Conservation (phyloP, 2,329 filamentous ascomycete genomes). For the Fusarium secorum region DNA sequence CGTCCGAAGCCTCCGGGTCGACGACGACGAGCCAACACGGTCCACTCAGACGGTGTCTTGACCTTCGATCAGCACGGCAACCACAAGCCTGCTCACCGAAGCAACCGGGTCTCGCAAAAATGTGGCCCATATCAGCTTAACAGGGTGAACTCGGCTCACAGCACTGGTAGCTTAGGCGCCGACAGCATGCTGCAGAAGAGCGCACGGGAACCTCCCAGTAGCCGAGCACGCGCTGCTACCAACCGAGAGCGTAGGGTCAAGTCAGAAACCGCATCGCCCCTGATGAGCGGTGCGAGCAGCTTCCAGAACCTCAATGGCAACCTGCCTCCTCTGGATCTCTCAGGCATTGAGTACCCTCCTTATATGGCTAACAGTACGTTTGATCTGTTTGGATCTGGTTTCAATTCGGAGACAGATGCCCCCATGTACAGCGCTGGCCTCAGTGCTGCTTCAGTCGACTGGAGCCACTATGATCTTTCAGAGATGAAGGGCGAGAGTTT, state of each 20-base stretch:
- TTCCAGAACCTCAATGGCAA: conserved; percentile 62
- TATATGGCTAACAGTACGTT: conserved; percentile 58
- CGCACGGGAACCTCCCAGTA: conserved; percentile 47
- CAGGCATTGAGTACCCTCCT: conserved; percentile 60
- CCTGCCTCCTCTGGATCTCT: conserved; percentile 66
- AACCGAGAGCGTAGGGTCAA: conserved; percentile 62
- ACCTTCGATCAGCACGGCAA: conserved; percentile 70
- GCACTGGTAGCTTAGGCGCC: conserved; percentile 57
- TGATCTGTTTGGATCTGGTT: conserved; percentile 60
- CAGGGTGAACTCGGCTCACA: conserved; percentile 65
- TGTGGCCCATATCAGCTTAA: conserved; percentile 68
- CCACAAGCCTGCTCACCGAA: conserved; percentile 69
- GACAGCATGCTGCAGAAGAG: conserved; percentile 53
- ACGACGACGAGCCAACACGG: conserved; percentile 67
- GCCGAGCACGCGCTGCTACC: conserved; percentile 48
- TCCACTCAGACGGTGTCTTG: conserved; percentile 66
- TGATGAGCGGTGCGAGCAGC: conserved; percentile 58
- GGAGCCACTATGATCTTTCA: conserved; percentile 57
- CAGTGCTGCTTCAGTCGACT: conserved; percentile 60
- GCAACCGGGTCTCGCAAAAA: conserved; percentile 67
- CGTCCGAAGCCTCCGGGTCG: conserved; percentile 55
- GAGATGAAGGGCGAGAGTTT: conserved; percentile 58
- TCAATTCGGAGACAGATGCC: conserved; percentile 60
- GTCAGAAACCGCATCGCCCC: conserved; percentile 68
- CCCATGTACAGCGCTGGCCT: conserved; percentile 70